Evolutionary conservation across 305 asterid species (phyloP).

Genomic region (Solanum hybrid): DNA sequence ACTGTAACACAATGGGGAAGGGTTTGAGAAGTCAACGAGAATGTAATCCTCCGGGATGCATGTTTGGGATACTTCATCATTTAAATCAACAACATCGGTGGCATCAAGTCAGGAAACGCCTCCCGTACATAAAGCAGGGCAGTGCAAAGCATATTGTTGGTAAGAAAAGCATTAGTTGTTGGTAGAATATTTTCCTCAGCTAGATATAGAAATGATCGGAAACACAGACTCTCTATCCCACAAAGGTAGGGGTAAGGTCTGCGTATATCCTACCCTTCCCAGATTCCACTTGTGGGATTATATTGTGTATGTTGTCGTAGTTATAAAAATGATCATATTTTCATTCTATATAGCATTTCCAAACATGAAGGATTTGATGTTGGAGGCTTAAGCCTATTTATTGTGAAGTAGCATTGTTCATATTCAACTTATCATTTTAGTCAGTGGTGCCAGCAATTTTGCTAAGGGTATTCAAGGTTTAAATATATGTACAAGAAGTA

Average conservation of each 20-base stretch:
- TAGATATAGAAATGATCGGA: background rate
- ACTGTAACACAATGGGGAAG: conserved; percentile 31
- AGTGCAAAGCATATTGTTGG: conserved; percentile 23
- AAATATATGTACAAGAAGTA: background rate
- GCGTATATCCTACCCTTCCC: background rate
- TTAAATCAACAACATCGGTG: conserved; percentile 39
- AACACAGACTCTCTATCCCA: background rate
- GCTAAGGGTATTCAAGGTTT: background rate
- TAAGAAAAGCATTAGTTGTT: background rate
- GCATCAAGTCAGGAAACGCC: conserved; percentile 44
- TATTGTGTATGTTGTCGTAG: background rate
- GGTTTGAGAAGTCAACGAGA: conserved; percentile 18
- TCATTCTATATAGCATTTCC: background rate
- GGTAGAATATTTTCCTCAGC: background rate
- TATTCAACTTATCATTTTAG: background rate
- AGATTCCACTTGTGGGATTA: background rate
- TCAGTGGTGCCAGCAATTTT: background rate
- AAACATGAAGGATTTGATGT: background rate
- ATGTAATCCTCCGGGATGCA: conserved; percentile 45
- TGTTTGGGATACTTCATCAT: conserved; percentile 53
- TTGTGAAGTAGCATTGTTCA: background rate
- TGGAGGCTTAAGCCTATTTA: background rate
- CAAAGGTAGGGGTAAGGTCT: background rate
- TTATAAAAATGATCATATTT: background rate
- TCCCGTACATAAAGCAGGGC: conserved; percentile 29